These are phyloP conservation scores for Coemansia sp. DNA, from an alignment of 192 early-diverging fungal species.

Conservation along the genomic window DNA sequence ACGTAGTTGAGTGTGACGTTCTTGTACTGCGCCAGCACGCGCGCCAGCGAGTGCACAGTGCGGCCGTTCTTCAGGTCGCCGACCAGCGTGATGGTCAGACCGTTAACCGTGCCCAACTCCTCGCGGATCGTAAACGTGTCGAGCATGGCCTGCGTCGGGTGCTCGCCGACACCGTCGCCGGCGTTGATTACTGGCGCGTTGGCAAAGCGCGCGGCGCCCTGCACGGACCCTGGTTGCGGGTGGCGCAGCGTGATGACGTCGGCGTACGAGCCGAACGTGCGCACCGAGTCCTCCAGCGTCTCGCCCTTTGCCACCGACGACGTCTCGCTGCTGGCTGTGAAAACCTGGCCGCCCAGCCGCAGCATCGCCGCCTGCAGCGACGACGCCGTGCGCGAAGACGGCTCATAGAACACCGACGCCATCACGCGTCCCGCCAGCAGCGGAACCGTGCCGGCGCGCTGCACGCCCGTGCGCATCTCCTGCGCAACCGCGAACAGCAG, in stretches of 20 bases:
- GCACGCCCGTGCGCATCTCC: constrained; percentile 93
- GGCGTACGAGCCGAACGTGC: constrained; percentile 88
- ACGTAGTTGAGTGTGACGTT: constrained; percentile 94
- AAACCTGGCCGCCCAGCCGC: constrained; percentile 87
- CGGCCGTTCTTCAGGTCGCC: constrained; percentile 97
- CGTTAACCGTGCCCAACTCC: constrained; percentile 95
- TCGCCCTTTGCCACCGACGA: constrained; percentile 96
- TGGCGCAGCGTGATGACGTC: constrained; percentile 92
- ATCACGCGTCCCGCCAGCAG: constrained; percentile 87
- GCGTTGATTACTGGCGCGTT: constrained; percentile 94
- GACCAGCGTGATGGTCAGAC: constrained; percentile 90
- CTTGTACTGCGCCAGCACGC: constrained; percentile 77
- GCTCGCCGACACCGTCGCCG: constrained; percentile 96
- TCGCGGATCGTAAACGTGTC: constrained; percentile 92
- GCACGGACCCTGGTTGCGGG: constrained; percentile 80
- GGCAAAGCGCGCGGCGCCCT: constrained; percentile 79
- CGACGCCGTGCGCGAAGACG: constrained; percentile 87
- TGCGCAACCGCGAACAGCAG: constrained; percentile 91
- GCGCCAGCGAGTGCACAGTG: constrained; percentile 94
- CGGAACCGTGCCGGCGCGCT: constrained; percentile 81
- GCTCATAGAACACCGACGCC: constrained; percentile 95
- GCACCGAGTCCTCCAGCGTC: constrained; percentile 88
- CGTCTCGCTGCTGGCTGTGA: constrained; percentile 74
- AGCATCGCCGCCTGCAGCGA: constrained; percentile 95
- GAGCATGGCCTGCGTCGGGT: constrained; percentile 96